Base-by-base conservation (phyloP, 2,329 filamentous ascomycete species). In the Bisporella sp. region DNA sequence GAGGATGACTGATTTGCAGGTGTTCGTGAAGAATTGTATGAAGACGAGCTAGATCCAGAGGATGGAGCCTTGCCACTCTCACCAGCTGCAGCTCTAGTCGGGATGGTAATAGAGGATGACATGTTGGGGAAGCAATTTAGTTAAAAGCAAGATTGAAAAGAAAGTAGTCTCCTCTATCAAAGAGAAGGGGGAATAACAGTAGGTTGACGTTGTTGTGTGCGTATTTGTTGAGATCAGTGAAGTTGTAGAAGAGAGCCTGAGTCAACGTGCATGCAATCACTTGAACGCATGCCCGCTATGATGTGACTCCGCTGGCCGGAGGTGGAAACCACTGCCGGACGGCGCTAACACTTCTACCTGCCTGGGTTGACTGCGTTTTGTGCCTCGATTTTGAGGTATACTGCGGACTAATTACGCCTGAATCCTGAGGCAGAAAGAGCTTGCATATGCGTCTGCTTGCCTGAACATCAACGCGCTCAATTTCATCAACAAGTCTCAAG, bases 91-190 rank as follows among this genome's bases (percentile, higher is more conserved):
- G 65, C 54, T 75, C 69, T 56, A 21, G 69, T 65, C 4, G 84
- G 84, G 59, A 89, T 89, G 57, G 77, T 74, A 69, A 88, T 88
- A 53, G 82, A 85, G 52, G 82, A 82, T 53, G 82, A 83, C 81
- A 85, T 65, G 41, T 39, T 58, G 51, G 21, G 29, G 49, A 46
- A 44, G 40, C 41, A 33, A 52, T 12, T 7, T 42, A 28, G 12
- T 39, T 46, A 28, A 13, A 29, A 48, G 46, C 37, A 41, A 46
- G 21, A 37, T 29, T 46, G 50, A 54, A 46, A 54, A 49, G 13
- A 6, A 41, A 49, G 44, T 42, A 30, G 8, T 41, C 32, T 21
- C 46, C 33, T 44, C 13, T 21, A 31, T 43, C 21, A 48, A 33
- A 51, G 50, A 41, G 29, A 37, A 48, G 47, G 30, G 37, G 49